Conservation (phyloP, 2,329 filamentous ascomycete genomes). For the Mycocentrospora acerina region DNA sequence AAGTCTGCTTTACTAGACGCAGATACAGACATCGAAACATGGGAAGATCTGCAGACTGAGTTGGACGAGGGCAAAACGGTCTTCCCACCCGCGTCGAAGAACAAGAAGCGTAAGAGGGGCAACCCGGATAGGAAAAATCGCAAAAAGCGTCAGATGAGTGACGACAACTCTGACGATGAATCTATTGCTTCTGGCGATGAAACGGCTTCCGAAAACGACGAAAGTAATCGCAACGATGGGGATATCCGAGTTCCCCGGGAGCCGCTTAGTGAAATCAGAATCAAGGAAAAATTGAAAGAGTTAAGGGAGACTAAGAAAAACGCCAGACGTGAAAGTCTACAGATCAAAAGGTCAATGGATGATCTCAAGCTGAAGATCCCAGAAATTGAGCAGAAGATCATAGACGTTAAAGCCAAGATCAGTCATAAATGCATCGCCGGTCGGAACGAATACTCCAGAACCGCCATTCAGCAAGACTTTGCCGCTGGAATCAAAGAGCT, state of each 20-base stretch:
- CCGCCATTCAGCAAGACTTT: constrained; percentile 60
- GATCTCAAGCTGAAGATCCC: constrained; percentile 30
- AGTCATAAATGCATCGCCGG: constrained; percentile 53
- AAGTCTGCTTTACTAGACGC: constrained; percentile 36
- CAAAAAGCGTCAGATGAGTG: constrained; percentile 18
- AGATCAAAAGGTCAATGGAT: constrained; percentile 34
- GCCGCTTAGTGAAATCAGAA: constrained; percentile 45
- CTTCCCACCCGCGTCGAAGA: constrained; percentile 37
- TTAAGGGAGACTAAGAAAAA: constrained; percentile 48
- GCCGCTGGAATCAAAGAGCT: constrained; percentile 61
- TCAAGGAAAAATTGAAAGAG: constrained; percentile 48
- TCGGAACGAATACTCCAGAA: constrained; percentile 59
- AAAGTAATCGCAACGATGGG: constrained; percentile 16
- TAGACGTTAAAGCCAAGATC: constrained; percentile 37
- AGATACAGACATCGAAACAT: constrained; percentile 49
- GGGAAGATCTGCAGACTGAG: constrained; percentile 45
- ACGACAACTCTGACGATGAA: constrained; percentile 19
- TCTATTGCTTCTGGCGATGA: constrained; percentile 21
- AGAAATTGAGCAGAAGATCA: constrained; percentile 30
- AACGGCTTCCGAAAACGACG: constrained; percentile 23
- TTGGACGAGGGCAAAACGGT: constrained; percentile 47
- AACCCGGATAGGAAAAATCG: constrained; percentile 6
- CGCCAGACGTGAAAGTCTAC: constrained; percentile 33
- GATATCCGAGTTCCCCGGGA: constrained; percentile 22
- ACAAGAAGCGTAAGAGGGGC: constrained; percentile 48